These are phyloP conservation scores for Manihot esculenta DNA, from an alignment of 441 rosid genomes.

Conservation along the genomic window DNA sequence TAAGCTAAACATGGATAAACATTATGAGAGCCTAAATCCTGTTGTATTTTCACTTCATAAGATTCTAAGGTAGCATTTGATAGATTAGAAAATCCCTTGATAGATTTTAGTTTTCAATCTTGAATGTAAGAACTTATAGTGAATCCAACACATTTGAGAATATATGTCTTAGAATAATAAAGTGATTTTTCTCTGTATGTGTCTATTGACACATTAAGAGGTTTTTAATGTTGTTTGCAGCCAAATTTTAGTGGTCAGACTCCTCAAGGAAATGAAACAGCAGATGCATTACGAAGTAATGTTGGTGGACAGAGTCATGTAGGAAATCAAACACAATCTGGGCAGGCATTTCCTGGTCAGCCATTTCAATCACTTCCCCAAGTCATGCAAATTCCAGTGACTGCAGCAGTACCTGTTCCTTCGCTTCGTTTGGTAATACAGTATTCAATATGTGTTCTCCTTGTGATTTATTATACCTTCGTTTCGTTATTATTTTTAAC, in stretches of 20 bases:
- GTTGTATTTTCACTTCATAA: neutral
- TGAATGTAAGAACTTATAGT: neutral
- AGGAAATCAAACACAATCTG: slow-evolving; percentile 51
- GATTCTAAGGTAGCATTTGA: neutral
- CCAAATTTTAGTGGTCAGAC: slow-evolving; percentile 45
- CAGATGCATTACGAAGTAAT: slow-evolving; percentile 40
- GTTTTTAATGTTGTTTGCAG: slow-evolving; percentile 34
- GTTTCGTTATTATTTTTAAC: neutral
- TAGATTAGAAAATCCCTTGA: neutral
- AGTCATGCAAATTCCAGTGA: slow-evolving; percentile 63
- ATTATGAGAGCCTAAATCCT: neutral
- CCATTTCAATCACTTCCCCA: slow-evolving; percentile 59
- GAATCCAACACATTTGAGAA: neutral
- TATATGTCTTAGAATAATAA: neutral
- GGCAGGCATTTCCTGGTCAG: slow-evolving; percentile 53
- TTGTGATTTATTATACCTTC: neutral
- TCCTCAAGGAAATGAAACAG: slow-evolving; percentile 53
- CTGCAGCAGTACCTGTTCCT: slow-evolving; percentile 65
- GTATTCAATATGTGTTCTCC: slow-evolving; percentile 7
- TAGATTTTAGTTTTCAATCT: neutral
- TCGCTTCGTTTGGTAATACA: slow-evolving; percentile 55
- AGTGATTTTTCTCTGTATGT: neutral
- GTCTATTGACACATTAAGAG: neutral
- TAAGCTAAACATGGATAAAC: neutral
- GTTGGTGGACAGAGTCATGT: slow-evolving; percentile 48